Evolutionary conservation across 1,284 basidiomycete species (phyloP).

Genomic region (Apiotrichum veenhuisii): DNA sequence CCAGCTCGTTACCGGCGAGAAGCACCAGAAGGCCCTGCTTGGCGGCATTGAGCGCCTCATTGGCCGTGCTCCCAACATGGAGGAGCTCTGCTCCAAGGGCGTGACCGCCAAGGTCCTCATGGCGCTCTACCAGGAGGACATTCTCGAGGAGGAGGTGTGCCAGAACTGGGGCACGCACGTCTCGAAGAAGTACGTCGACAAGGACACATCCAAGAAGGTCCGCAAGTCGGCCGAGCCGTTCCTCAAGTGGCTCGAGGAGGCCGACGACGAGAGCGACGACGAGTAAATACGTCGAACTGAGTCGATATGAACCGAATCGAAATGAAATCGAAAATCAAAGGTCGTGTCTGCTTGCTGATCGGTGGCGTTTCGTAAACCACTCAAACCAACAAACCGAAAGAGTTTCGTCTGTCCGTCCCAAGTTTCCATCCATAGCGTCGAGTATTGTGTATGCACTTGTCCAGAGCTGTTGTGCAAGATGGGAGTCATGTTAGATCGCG

Average conservation of each 20-base stretch:
- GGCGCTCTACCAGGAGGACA: slow-evolving; percentile 87
- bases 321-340: too few relatives aligned
- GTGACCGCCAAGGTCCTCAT: slow-evolving; percentile 74
- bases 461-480: not conserved
- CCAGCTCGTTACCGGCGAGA: slow-evolving; percentile 63
- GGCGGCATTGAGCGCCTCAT: slow-evolving; percentile 83
- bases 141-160: slow-evolving; percentile 87
- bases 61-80: slow-evolving; percentile 60
- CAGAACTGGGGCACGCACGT: slow-evolving; percentile 95
- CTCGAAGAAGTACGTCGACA: slow-evolving; percentile 96
- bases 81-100: slow-evolving; percentile 36
- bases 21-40: slow-evolving; percentile 89
- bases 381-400: too few relatives aligned
- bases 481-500: not conserved
- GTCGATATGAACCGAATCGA: too few relatives aligned
- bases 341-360: too few relatives aligned
- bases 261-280: slow-evolving; percentile 17
- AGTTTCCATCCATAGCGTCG: not conserved
- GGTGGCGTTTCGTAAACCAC: too few relatives aligned
- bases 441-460: not conserved
- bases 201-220: slow-evolving; percentile 91
- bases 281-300: too few relatives aligned
- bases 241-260: slow-evolving; percentile 56
- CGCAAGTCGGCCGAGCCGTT: slow-evolving; percentile 93
- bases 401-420: too few relatives aligned